Base-by-base conservation (phyloP, 495 filamentous ascomycete species). In the Tetracladium marchalianum region DNA sequence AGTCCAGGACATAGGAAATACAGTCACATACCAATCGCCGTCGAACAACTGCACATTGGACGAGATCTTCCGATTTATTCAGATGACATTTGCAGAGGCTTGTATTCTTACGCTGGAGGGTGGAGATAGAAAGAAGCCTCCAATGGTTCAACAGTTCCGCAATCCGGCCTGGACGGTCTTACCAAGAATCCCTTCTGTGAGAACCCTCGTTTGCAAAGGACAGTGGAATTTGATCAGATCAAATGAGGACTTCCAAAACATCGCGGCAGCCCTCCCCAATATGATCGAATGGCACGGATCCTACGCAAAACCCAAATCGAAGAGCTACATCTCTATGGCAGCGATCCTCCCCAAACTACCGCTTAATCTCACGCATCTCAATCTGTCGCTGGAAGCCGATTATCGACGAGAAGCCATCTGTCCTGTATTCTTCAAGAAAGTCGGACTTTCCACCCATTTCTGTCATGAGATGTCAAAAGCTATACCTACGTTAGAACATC, bases 141-240 rank as follows among this genome's bases (percentile, higher is more conserved):
- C 80, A 1, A 72, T 76, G 57, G 74, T 85, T 19, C 65, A 65
- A 39, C 78, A 83, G 49, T 80, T 76, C 56, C 59, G 60, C 18
- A 43, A 61, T 52, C 42, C 47, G 27, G 55, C 63, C 62, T 50
- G 62, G 41, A 46, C 55, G 33, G 53, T 60, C 8, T 55, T 81
- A 7, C 67, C 69, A 4, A 57, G 66, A 11, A 68, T 80, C 19
- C 18, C 43, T 5, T 64, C 62, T 4, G 59, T 77, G 39, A 66
- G 69, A 42, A 83, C 79, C 0, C 70, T 87, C 32, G 74, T 85
- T 41, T 76, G 81, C 63, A 82, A 81, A 53, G 81, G 82, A 5
- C 76, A 84, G 44, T 87, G 83, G 83, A 87, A 85, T 52, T 70
- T 87, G 27, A 80, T 85, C 56, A 71, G 82, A 39, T 66, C 75